Conservation (phyloP, 2,329 filamentous ascomycete genomes). For the Colletotrichum lini region DNA sequence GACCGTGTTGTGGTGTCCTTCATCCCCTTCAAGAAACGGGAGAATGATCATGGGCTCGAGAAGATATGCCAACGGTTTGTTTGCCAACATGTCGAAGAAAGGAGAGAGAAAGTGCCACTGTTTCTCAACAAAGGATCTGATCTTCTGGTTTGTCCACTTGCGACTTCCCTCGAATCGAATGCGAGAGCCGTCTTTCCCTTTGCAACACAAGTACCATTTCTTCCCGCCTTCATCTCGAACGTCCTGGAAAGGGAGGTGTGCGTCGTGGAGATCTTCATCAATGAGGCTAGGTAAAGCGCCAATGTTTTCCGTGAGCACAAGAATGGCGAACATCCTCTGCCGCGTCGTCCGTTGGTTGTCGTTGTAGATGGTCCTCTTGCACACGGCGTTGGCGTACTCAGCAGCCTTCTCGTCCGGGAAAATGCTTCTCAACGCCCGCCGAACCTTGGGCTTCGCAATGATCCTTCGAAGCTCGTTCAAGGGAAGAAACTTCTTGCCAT, state of each 20-base stretch:
- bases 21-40: background rate
- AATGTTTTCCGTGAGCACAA: background rate
- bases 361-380: background rate
- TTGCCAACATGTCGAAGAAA: background rate
- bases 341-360: background rate
- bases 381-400: background rate
- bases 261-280: background rate
- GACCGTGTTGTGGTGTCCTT: background rate
- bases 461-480: too few relatives aligned
- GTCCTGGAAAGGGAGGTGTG: background rate
- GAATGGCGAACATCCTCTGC: background rate
- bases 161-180: background rate
- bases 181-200: too few relatives aligned
- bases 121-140: background rate
- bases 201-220: background rate
- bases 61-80: background rate
- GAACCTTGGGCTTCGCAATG: too few relatives aligned
- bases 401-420: too few relatives aligned
- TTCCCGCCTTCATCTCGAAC: background rate
- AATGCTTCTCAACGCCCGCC: too few relatives aligned
- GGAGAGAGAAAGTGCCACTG: background rate
- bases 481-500: too few relatives aligned
- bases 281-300: background rate
- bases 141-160: background rate
- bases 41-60: background rate